phyloP scores from a whole-genome alignment of 2,329 filamentous ascomycete genomes.

The Penicillium sp. region DNA sequence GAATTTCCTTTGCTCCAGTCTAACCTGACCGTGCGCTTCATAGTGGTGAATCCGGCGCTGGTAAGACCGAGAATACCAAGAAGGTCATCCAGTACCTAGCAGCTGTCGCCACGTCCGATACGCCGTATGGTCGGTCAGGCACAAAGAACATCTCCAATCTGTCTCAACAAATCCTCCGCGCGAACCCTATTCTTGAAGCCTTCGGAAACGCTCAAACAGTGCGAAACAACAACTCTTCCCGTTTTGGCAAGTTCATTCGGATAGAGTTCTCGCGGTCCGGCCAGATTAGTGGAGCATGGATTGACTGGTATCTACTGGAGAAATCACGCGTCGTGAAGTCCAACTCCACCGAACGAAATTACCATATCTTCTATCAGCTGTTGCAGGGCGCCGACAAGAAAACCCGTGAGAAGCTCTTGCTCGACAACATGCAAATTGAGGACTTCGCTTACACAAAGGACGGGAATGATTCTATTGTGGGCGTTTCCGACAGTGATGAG shows the following conservation, averaged over 20 bases:
- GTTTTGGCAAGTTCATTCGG: constrained; percentile 97
- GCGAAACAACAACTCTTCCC: constrained; percentile 95
- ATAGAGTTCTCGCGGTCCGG: constrained; percentile 88
- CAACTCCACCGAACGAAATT: constrained; percentile 84
- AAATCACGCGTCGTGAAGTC: constrained; percentile 95
- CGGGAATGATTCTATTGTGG: constrained; percentile 85
- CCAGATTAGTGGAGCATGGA: constrained; percentile 90
- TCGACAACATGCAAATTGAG: constrained; percentile 69
- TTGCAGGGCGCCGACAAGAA: constrained; percentile 71
- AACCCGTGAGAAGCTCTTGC: constrained; percentile 69
- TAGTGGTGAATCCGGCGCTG: constrained; percentile 87
- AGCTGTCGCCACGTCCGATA: constrained; percentile 82
- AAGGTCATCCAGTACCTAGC: constrained; percentile 99
- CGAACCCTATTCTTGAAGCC: constrained; percentile 94
- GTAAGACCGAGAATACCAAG: constrained; percentile 98
- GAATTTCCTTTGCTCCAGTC: background rate
- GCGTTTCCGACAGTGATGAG: constrained; percentile 83
- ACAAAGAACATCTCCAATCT: constrained; percentile 71
- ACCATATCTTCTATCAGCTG: constrained; percentile 96
- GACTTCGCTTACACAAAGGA: constrained; percentile 89
- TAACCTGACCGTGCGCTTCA: background rate
- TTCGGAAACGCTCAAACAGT: constrained; percentile 98
- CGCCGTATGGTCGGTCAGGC: constrained; percentile 56
- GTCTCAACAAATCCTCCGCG: constrained; percentile 90
- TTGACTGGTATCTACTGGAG: constrained; percentile 96